These are phyloP conservation scores for Metschnikowia reukaufii DNA, from an alignment of 805 yeast genomes.

Conservation along the genomic window DNA sequence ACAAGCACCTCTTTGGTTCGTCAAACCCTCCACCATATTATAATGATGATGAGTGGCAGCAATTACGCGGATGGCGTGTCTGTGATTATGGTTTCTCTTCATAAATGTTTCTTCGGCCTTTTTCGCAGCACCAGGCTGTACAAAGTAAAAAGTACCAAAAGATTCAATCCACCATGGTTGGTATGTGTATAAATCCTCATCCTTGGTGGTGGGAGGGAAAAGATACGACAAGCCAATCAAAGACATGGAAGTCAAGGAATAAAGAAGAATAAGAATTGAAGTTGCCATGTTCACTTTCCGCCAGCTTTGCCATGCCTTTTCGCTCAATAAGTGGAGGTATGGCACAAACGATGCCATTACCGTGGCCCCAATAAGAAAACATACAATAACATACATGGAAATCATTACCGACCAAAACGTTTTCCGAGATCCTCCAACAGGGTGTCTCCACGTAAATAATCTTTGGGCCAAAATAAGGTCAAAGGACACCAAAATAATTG, in stretches of 20 bases:
- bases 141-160: slow-evolving; percentile 59
- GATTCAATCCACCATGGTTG: slow-evolving; percentile 81
- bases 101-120: slow-evolving; percentile 49
- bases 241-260: slow-evolving; percentile 52
- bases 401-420: slow-evolving; percentile 24
- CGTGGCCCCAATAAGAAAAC: slow-evolving; percentile 18
- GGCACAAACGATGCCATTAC: slow-evolving; percentile 21
- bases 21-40: slow-evolving; percentile 38
- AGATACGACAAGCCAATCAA: slow-evolving; percentile 53
- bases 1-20: slow-evolving; percentile 43
- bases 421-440: slow-evolving; percentile 25
- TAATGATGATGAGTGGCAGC: slow-evolving; percentile 53
- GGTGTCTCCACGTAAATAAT: slow-evolving; percentile 28
- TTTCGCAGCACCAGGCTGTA: slow-evolving; percentile 50
- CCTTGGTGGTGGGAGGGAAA: slow-evolving; percentile 53
- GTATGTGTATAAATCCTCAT: slow-evolving; percentile 54
- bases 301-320: slow-evolving; percentile 20
- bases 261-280: slow-evolving; percentile 36
- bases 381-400: slow-evolving; percentile 18
- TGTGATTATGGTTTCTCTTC: slow-evolving; percentile 47
- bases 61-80: slow-evolving; percentile 57
- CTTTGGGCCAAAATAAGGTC: slow-evolving; percentile 26
- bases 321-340: slow-evolving; percentile 18
- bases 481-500: slow-evolving; percentile 20
- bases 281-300: slow-evolving; percentile 31